A percentile compares a stretch with the other conserved stretches of the same genome.
Conservation (phyloP, 768 basidiomycete genomes). For the Omphalotus guepiniiformis region DNA sequence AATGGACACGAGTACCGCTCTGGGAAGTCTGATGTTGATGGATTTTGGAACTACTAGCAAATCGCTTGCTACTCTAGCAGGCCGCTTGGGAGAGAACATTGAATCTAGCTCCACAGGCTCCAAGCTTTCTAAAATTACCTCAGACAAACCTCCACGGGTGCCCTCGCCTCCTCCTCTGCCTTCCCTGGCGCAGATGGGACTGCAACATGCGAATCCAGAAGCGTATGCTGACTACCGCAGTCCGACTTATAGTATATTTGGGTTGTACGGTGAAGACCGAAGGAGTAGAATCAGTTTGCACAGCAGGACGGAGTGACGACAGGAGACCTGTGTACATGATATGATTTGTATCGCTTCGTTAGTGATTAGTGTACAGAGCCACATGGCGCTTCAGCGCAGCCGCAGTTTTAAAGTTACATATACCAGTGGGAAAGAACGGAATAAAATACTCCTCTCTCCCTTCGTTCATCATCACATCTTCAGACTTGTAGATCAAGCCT, state of each 20-base stretch:
- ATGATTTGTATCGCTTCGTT: not conserved
- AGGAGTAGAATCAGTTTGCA: constrained; percentile 37
- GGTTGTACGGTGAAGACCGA: constrained; percentile 61
- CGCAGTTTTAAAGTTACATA: not conserved
- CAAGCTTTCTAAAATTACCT: constrained; percentile 10
- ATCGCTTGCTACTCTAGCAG: constrained; percentile 27
- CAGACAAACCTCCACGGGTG: constrained; percentile 72
- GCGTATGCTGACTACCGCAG: constrained; percentile 67
- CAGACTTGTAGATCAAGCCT: constrained; percentile 6
- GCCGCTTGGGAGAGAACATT: constrained; percentile 11
- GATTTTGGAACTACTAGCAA: constrained; percentile 43
- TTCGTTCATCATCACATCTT: not conserved
- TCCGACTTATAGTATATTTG: constrained; percentile 81
- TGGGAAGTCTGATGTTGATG: constrained; percentile 61
- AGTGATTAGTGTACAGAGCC: no score
- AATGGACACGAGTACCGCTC: constrained; percentile 40
- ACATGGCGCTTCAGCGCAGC: no score
- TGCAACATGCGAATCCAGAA: constrained; percentile 58
- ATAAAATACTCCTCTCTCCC: not conserved
- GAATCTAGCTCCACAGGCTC: not conserved
- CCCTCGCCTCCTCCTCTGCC: constrained; percentile 74
- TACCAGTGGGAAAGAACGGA: not conserved
- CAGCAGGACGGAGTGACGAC: constrained; percentile 1
- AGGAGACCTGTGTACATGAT: not conserved
- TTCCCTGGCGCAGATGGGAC: constrained; percentile 72